Percentiles rank a stretch among this genome's conserved stretches.
Conservation (phyloP, 441 rosid genomes). For the Geranium incanum region DNA sequence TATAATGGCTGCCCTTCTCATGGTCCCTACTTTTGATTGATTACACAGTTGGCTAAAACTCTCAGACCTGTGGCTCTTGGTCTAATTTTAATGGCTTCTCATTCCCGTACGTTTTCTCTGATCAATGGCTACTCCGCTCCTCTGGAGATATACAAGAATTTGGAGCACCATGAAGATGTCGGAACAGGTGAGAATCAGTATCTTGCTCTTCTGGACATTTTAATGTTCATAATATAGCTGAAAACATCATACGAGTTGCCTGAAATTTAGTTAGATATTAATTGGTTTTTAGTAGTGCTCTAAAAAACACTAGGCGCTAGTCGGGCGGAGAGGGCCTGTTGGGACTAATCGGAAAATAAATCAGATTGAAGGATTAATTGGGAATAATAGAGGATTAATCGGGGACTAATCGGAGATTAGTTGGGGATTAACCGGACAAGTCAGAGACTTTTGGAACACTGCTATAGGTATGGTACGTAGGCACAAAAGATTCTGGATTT, state of each 20-base stretch:
- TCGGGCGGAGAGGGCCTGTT: no score
- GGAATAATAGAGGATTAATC: no score
- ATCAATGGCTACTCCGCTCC: constrained; percentile 84
- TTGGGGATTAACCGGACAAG: no score
- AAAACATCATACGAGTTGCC: not conserved
- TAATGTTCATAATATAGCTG: not conserved
- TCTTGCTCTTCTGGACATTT: not conserved
- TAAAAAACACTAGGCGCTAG: no score
- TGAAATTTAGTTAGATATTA: not conserved
- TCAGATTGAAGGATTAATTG: no score
- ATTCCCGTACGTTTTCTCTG: constrained; percentile 74
- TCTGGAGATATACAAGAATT: constrained; percentile 62
- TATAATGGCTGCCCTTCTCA: not conserved
- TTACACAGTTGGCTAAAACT: constrained; percentile 60
- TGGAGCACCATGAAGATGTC: constrained; percentile 86
- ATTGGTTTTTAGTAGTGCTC: not conserved
- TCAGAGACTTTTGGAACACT: no score
- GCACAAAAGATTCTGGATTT: no score
- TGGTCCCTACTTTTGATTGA: not conserved
- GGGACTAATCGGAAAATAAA: no score
- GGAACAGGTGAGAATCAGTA: constrained; percentile 42
- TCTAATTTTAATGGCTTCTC: constrained; percentile 75
- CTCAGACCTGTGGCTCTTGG: constrained; percentile 62
- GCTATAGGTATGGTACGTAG: not conserved
- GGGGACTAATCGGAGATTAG: no score